Percentiles rank a stretch among this genome's conserved stretches.
Evolutionary conservation across 2,329 filamentous ascomycete genomes (phyloP).

Genomic region (Diaporthe humulicola): DNA sequence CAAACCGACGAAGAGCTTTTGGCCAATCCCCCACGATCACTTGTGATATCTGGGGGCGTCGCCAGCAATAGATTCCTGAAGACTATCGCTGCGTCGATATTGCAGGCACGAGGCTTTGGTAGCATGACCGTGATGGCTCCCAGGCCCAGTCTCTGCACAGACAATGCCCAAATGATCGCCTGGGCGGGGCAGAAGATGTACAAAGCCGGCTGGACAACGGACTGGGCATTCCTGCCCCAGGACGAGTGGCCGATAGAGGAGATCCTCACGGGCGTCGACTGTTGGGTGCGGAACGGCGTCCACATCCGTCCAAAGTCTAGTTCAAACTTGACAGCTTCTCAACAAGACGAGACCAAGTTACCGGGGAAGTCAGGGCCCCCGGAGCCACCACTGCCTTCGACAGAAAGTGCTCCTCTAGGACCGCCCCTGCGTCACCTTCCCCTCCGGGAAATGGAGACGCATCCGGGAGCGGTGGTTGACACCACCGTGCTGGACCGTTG

Average conservation of each 20-base stretch:
- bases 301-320: not conserved
- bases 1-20: conserved; percentile 42
- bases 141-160: conserved; percentile 84
- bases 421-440: too few species aligned
- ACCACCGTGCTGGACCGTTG: too few species aligned
- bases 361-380: not conserved
- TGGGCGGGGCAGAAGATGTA: conserved; percentile 97
- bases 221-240: conserved; percentile 70
- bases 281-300: conserved; percentile 53
- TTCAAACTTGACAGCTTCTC: not conserved
- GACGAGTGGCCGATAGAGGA: conserved; percentile 81
- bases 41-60: conserved; percentile 92
- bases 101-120: conserved; percentile 76
- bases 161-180: conserved; percentile 98
- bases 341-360: not conserved
- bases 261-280: conserved; percentile 69
- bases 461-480: too few species aligned
- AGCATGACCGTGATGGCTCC: conserved; percentile 78
- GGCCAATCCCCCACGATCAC: conserved; percentile 60
- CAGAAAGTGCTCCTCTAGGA: not conserved
- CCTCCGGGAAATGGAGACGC: too few species aligned
- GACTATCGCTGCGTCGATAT: conserved; percentile 68
- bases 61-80: conserved; percentile 86
- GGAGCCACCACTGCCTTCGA: not conserved
- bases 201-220: conserved; percentile 78